These are phyloP conservation scores for Mycena indigotica DNA, from an alignment of 768 basidiomycete species.

Conservation along the genomic window DNA sequence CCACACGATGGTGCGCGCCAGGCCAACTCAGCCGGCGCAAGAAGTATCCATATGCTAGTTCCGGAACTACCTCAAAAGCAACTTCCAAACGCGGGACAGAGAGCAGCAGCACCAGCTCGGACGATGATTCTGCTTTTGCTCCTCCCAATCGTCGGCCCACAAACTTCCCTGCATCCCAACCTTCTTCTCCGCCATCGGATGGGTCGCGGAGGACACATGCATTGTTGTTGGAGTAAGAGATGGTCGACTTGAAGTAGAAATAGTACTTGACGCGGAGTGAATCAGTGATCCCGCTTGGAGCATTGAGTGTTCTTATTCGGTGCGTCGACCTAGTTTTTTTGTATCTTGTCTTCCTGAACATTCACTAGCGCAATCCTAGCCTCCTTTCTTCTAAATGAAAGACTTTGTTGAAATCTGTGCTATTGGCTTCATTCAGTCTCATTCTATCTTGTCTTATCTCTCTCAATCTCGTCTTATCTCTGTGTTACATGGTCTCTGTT, in stretches of 20 bases:
- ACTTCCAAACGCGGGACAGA: slow-evolving; percentile 22
- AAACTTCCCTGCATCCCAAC: too few species aligned
- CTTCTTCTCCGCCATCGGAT: too few species aligned
- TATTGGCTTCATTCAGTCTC: too few species aligned
- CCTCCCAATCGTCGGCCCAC: not conserved
- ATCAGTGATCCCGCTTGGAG: slow-evolving; percentile 99
- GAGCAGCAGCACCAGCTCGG: slow-evolving; percentile 19
- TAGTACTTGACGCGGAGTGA: too few species aligned
- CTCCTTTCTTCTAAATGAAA: slow-evolving; percentile 89
- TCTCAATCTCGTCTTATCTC: too few species aligned
- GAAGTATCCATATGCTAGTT: slow-evolving; percentile 20
- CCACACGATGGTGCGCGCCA: slow-evolving; percentile 87
- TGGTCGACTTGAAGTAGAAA: too few species aligned
- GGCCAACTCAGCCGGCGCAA: slow-evolving; percentile 73
- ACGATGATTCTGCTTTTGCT: slow-evolving; percentile 3
- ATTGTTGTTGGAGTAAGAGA: too few species aligned
- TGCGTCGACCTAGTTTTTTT: slow-evolving; percentile 44
- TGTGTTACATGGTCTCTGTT: too few species aligned
- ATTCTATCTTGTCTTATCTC: too few species aligned
- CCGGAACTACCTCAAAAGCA: slow-evolving; percentile 19
- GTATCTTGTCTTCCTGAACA: slow-evolving; percentile 1
- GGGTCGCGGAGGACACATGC: too few species aligned
- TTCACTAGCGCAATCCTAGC: slow-evolving; percentile 84
- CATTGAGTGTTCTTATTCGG: slow-evolving; percentile 95
- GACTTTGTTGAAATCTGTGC: too few species aligned